A percentile compares a stretch with the other conserved stretches of the same genome.
Conservation (phyloP, 2,329 filamentous ascomycete genomes). For the Epichloe gansuensis region DNA sequence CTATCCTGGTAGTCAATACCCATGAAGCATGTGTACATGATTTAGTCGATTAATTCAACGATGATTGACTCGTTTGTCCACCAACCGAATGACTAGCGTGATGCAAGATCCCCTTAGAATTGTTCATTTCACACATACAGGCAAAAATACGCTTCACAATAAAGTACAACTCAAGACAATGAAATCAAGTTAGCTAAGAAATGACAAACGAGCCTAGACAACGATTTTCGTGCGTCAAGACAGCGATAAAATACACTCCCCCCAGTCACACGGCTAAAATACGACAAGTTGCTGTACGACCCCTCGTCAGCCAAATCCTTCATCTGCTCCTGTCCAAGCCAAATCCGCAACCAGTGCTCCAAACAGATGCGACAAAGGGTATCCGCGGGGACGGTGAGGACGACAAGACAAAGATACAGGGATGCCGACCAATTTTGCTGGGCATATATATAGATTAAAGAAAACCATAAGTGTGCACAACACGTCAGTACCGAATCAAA, state of each 20-base stretch:
- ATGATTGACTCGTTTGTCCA: no score
- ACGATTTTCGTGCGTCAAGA: conserved; percentile 18
- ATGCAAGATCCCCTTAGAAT: neutral
- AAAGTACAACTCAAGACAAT: conserved; percentile 15
- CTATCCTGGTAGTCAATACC: neutral
- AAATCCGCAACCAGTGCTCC: conserved; percentile 19
- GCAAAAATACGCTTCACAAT: conserved; percentile 4
- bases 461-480: conserved; percentile 9
- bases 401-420: conserved; percentile 10
- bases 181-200: conserved; percentile 28
- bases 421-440: conserved; percentile 9
- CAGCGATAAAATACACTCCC: conserved; percentile 18
- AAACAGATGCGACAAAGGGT: conserved; percentile 17
- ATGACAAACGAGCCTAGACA: conserved; percentile 21
- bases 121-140: neutral
- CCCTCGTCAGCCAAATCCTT: conserved; percentile 14
- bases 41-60: neutral
- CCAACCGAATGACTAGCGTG: no score
- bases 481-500: conserved; percentile 4
- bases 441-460: conserved; percentile 9
- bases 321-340: conserved; percentile 22
- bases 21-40: neutral
- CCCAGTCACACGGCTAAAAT: conserved; percentile 26
- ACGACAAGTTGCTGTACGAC: conserved; percentile 25
- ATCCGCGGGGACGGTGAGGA: conserved; percentile 15